These are phyloP conservation scores for Apiotrichum domesticum DNA, from an alignment of 1,284 basidiomycete genomes.

Conservation along the genomic window DNA sequence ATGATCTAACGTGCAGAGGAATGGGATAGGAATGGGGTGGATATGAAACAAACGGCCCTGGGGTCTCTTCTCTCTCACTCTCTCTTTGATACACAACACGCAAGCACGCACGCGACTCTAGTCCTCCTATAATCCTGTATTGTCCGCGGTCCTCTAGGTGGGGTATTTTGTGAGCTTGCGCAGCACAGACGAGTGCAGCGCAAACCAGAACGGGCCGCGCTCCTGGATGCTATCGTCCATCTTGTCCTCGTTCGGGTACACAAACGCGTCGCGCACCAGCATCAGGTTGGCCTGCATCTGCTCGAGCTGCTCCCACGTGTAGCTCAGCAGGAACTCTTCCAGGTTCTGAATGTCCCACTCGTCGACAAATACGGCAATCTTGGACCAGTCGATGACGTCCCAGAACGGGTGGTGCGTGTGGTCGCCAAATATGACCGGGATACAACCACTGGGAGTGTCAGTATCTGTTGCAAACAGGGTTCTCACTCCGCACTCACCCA, in stretches of 20 bases:
- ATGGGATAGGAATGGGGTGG: too few species aligned
- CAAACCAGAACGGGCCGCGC: too few species aligned
- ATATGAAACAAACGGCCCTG: too few species aligned
- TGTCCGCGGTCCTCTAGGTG: too few species aligned
- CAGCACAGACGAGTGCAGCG: too few species aligned
- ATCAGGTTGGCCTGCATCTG: slow-evolving; percentile 42
- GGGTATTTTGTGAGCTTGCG: too few species aligned
- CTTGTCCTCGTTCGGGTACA: slow-evolving; percentile 34
- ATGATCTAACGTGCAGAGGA: too few species aligned
- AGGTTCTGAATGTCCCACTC: slow-evolving; percentile 36
- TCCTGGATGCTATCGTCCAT: slow-evolving; percentile 15
- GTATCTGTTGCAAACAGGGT: too few species aligned
- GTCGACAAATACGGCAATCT: slow-evolving; percentile 38
- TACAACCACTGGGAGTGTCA: slow-evolving; percentile 32
- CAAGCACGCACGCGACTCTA: too few species aligned
- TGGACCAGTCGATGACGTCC: slow-evolving; percentile 44
- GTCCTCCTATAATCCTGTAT: neutral
- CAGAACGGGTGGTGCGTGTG: slow-evolving; percentile 41
- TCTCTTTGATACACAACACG: too few species aligned
- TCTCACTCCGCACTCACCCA: slow-evolving; percentile 8
- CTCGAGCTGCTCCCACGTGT: slow-evolving; percentile 29
- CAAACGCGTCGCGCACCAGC: slow-evolving; percentile 43
- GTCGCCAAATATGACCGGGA: slow-evolving; percentile 45
- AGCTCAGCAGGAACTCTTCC: slow-evolving; percentile 35
- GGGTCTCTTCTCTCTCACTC: too few species aligned